Evolutionary conservation across 129 eudicot genomes (phyloP), one percentile per base, ranked within the genome.

Genomic region (Ambrosia trifida): DNA sequence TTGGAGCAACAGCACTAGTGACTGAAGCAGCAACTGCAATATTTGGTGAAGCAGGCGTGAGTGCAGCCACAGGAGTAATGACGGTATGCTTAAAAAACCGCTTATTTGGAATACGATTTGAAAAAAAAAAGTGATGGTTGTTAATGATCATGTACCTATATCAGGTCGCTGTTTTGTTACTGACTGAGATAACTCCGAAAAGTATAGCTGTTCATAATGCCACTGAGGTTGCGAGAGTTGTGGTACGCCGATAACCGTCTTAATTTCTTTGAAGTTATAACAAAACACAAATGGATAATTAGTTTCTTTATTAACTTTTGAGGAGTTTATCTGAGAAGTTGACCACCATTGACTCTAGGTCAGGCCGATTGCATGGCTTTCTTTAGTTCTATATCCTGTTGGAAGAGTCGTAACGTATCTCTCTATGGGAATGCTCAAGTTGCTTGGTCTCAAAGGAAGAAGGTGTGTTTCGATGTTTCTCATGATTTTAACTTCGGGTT

Each of bases 361-460:
- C 85, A 94, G 97, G 75, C 99, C 99, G 50, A 96, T 94, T 66
- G 97, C 97, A 13, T 94, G 97, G 99, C 99, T 94, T 85, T 94
- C 99, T 66, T 73, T 90, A 38, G 77, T 94, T 53, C 67, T 94
- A 61, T 94, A 94, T 81, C 99, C 99, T 3, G 97, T 94, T 64
- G 99, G 99, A 69, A 86, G 97, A 83, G 89, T 94, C 20, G 99
- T 94, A 47, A 94, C 99, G 14, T 94, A 77, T 78, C 84, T 94
- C 9, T 94, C 99, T 30, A 94, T 90, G 99, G 99, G 99, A 76
- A 94, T 94, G 81, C 89, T 94, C 35, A 94, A 94, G 81, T 52
- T 94, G 81, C 91, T 94, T 57, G 96, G 99, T 66, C 74, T 94
- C 63, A 94, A 94, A 84, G 97, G 93, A 80, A 85, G 91, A 83